phyloP scores from a whole-genome alignment of 768 basidiomycete species.

The Favolaschia claudopus region DNA sequence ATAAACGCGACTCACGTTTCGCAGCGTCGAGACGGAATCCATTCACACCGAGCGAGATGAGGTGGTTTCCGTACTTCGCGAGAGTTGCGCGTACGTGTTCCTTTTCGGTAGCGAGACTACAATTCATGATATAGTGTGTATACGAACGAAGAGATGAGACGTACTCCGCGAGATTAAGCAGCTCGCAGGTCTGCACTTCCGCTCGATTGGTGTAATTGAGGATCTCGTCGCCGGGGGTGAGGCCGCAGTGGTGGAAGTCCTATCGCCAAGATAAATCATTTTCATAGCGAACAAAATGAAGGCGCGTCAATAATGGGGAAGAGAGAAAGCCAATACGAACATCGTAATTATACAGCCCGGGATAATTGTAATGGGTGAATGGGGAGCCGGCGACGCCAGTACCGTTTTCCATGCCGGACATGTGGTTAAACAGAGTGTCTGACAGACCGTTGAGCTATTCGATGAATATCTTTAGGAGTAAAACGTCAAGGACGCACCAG shows the following conservation, averaged over 20 bases:
- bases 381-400: conserved; percentile 56
- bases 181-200: conserved; percentile 67
- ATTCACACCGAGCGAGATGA: conserved; percentile 67
- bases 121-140: no score
- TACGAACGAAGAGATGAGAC: no score
- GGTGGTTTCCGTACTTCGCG: conserved; percentile 64
- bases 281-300: conserved; percentile 26
- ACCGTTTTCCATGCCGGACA: conserved; percentile 59
- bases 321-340: no score
- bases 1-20: conserved; percentile 68
- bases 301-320: no score
- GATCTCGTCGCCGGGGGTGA: conserved; percentile 59
- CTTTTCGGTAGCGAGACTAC: conserved; percentile 69
- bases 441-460: no score
- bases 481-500: conserved; percentile 40
- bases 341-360: conserved; percentile 54
- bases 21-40: conserved; percentile 71
- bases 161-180: conserved; percentile 61
- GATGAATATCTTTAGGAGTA: no score
- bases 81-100: conserved; percentile 63
- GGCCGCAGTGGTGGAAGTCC: conserved; percentile 73
- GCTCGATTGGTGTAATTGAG: conserved; percentile 58
- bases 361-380: conserved; percentile 63
- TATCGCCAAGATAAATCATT: conserved; percentile 27
- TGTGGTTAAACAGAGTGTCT: conserved; percentile 74